phyloP scores from a whole-genome alignment of 2,329 filamentous ascomycete genomes.

The Sphaerulina vaccinii region DNA sequence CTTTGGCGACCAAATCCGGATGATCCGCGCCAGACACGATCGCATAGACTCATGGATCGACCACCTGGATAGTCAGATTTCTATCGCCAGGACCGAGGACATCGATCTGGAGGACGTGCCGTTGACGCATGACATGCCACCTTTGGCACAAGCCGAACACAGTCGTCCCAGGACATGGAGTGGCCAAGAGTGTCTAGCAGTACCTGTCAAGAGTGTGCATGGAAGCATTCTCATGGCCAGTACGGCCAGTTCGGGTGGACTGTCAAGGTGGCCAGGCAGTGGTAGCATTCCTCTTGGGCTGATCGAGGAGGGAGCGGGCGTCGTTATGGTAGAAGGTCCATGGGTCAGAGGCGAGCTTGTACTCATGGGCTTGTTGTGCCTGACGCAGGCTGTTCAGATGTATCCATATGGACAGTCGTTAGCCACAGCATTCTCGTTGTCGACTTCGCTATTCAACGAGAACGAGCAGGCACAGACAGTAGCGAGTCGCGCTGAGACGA shows the following conservation, averaged over 20 bases:
- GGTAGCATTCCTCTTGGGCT: background rate
- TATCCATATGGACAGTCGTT: slow-evolving; percentile 12
- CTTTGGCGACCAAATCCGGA: background rate
- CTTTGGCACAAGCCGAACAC: background rate
- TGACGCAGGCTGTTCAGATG: slow-evolving; percentile 1
- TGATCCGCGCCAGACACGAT: slow-evolving; percentile 6
- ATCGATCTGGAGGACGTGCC: background rate
- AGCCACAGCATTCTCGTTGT: slow-evolving; percentile 5
- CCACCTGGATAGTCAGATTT: slow-evolving; percentile 4
- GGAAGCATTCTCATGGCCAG: slow-evolving; percentile 7
- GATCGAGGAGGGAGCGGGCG: background rate
- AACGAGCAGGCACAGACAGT: background rate
- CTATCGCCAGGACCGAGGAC: slow-evolving; percentile 1
- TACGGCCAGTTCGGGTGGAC: background rate
- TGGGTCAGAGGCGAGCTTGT: slow-evolving; percentile 1
- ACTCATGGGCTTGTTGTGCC: background rate
- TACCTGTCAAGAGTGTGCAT: slow-evolving; percentile 5
- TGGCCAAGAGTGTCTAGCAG: background rate
- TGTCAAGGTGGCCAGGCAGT: background rate
- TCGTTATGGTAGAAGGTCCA: background rate
- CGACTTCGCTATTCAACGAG: background rate
- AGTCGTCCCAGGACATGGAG: background rate
- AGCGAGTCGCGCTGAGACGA: background rate
- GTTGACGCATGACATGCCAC: background rate
- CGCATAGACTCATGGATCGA: slow-evolving; percentile 7